These are phyloP conservation scores for Aspergillus tubingensis DNA, from an alignment of 2,329 filamentous ascomycete genomes.

Conservation along the genomic window DNA sequence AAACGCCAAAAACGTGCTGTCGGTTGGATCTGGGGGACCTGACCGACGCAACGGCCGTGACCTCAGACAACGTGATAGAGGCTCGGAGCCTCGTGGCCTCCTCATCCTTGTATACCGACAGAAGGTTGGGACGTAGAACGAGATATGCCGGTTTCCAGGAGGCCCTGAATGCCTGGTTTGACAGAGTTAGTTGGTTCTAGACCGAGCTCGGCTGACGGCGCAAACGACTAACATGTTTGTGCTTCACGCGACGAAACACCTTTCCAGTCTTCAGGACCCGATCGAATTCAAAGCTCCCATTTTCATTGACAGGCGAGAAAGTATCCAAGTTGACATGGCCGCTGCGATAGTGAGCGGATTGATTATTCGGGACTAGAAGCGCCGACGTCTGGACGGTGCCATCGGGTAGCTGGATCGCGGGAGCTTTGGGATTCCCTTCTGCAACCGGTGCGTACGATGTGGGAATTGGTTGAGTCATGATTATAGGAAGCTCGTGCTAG, in stretches of 20 bases:
- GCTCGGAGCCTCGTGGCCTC: constrained; percentile 87
- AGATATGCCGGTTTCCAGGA: constrained; percentile 89
- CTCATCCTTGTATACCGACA: constrained; percentile 91
- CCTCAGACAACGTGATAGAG: constrained; percentile 82
- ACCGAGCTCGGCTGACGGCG: constrained; percentile 3
- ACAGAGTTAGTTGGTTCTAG: constrained; percentile 16
- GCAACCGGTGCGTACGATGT: constrained; percentile 23
- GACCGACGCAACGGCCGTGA: constrained; percentile 86
- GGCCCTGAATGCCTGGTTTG: constrained; percentile 53
- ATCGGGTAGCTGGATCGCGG: constrained; percentile 32
- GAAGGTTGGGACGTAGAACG: constrained; percentile 83
- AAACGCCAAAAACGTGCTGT: constrained; percentile 86
- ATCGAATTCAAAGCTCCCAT: constrained; percentile 95
- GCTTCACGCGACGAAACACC: constrained; percentile 84
- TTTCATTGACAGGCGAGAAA: constrained; percentile 86
- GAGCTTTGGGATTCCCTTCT: constrained; percentile 27
- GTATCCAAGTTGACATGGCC: constrained; percentile 61
- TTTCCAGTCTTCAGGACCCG: constrained; percentile 87
- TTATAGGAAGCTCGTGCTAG: neutral
- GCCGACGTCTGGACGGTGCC: constrained; percentile 23
- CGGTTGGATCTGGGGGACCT: constrained; percentile 87
- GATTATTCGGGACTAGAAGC: constrained; percentile 25
- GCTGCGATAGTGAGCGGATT: constrained; percentile 33
- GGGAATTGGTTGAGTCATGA: constrained; percentile 28
- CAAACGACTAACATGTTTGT: constrained; percentile 72